Percentiles rank a stretch among this genome's conserved stretches.
Evolutionary conservation across 352 stramenopile species (phyloP).

Genomic region (Hyaloperonospora brassicae): DNA sequence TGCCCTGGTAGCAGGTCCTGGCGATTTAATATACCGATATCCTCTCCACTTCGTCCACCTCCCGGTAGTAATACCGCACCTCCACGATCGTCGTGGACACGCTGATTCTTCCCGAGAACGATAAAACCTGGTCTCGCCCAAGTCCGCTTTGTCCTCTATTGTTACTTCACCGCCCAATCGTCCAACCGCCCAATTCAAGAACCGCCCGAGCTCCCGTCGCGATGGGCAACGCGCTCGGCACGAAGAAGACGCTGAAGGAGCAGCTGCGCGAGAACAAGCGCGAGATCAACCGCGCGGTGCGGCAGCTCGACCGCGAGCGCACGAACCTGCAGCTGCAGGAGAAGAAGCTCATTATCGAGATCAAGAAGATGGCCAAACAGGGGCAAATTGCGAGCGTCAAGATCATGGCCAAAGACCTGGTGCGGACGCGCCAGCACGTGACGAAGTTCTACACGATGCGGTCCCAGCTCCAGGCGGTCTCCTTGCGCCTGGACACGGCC

Average conservation of each 20-base stretch:
- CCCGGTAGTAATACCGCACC: no score
- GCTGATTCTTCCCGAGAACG: no score
- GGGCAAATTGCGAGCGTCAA: conserved; percentile 95
- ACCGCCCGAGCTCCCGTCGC: not conserved
- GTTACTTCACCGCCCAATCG: no score
- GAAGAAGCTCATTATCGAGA: conserved; percentile 94
- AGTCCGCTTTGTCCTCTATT: no score
- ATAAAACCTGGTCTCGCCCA: no score
- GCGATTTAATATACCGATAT: no score
- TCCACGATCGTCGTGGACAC: no score
- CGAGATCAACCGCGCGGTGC: conserved; percentile 93
- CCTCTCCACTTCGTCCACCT: no score
- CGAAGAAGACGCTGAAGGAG: conserved; percentile 83
- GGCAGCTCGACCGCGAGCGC: conserved; percentile 94
- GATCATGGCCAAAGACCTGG: conserved; percentile 95
- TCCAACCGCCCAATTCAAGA: no score
- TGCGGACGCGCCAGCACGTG: conserved; percentile 93
- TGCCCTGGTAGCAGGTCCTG: no score
- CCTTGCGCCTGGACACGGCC: conserved; percentile 91
- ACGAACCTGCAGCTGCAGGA: conserved; percentile 87
- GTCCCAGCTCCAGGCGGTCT: conserved; percentile 93
- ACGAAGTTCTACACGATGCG: conserved; percentile 98
- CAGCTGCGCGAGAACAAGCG: conserved; percentile 96
- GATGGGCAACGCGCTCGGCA: conserved; percentile 72
- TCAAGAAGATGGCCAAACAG: conserved; percentile 96